A percentile compares a stretch with the other conserved stretches of the same genome.
These are phyloP conservation scores for Sporothrix sp. DNA, from an alignment of 2,329 filamentous ascomycete species.

Conservation along the genomic window DNA sequence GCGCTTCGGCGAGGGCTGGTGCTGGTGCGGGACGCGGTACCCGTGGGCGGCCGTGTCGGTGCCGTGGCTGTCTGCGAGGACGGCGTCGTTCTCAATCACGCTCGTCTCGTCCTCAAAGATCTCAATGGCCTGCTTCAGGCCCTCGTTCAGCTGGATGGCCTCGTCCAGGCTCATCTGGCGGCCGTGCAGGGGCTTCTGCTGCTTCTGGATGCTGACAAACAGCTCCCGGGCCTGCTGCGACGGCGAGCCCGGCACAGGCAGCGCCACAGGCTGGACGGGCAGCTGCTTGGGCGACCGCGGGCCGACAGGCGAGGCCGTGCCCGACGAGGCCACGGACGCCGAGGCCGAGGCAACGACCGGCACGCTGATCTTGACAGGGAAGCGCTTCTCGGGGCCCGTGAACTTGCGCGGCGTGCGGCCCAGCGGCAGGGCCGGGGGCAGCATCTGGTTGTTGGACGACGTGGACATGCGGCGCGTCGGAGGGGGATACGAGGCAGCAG, in stretches of 20 bases:
- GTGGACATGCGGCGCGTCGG: conserved; percentile 7
- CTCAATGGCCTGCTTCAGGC: conserved; percentile 48
- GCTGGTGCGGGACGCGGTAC: conserved; percentile 17
- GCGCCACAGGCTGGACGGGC: neutral
- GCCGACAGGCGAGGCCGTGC: conserved; percentile 5
- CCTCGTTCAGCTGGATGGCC: conserved; percentile 44
- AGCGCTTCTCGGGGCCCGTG: conserved; percentile 44
- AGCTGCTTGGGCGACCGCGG: conserved; percentile 8
- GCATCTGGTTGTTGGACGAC: conserved; percentile 19
- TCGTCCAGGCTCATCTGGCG: conserved; percentile 41
- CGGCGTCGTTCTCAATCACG: conserved; percentile 22
- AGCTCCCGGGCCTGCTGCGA: conserved; percentile 7
- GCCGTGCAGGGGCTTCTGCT: conserved; percentile 22
- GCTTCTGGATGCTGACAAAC: conserved; percentile 17
- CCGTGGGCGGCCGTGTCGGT: neutral
- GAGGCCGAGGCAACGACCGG: conserved; percentile 6
- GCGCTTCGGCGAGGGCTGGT: conserved; percentile 8
- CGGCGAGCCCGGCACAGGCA: conserved; percentile 13
- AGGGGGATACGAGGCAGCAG: conserved; percentile 12
- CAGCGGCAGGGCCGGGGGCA: conserved; percentile 24
- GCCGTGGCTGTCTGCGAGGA: conserved; percentile 6
- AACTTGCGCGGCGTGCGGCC: conserved; percentile 38
- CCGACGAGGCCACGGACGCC: neutral
- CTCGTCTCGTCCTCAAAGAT: conserved; percentile 49
- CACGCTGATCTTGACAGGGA: conserved; percentile 48